Evolutionary conservation across 768 basidiomycete species (phyloP).

Genomic region (Kwoniella dendrophila): DNA sequence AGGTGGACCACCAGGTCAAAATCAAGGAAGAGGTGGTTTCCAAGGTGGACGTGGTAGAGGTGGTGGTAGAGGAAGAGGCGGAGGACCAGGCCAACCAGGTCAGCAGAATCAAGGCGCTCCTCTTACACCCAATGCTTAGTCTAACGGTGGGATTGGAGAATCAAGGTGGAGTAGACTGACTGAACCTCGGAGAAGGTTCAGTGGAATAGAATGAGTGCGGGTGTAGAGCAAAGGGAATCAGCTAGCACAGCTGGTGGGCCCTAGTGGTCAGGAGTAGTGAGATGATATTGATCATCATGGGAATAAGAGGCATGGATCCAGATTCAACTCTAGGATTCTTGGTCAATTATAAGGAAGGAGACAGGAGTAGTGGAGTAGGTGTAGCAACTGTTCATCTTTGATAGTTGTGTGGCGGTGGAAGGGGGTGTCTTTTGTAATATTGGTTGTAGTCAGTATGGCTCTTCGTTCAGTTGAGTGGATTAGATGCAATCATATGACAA

Average conservation of each 20-base stretch:
- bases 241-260: too few relatives aligned
- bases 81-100: constrained; percentile 20
- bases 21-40: too few relatives aligned
- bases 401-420: constrained; percentile 2
- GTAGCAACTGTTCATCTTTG: too few relatives aligned
- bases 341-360: neutral
- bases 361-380: neutral
- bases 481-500: too few relatives aligned
- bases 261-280: constrained; percentile 3
- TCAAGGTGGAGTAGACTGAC: constrained; percentile 20
- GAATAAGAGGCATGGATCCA: constrained; percentile 4
- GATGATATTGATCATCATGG: too few relatives aligned
- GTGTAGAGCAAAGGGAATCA: too few relatives aligned
- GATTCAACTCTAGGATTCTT: constrained; percentile 21
- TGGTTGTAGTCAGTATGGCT: neutral
- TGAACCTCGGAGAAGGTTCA: constrained; percentile 25
- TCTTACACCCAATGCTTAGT: too few relatives aligned
- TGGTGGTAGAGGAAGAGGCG: constrained; percentile 25
- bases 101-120: constrained; percentile 17
- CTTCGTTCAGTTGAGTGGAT: constrained; percentile 13
- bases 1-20: constrained; percentile 29
- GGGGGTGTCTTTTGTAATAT: constrained; percentile 8
- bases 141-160: constrained; percentile 23
- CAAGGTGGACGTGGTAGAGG: constrained; percentile 29
- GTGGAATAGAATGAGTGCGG: constrained; percentile 11